These are phyloP conservation scores for Niebla homalea DNA, from an alignment of 495 filamentous ascomycete species.

Conservation along the genomic window DNA sequence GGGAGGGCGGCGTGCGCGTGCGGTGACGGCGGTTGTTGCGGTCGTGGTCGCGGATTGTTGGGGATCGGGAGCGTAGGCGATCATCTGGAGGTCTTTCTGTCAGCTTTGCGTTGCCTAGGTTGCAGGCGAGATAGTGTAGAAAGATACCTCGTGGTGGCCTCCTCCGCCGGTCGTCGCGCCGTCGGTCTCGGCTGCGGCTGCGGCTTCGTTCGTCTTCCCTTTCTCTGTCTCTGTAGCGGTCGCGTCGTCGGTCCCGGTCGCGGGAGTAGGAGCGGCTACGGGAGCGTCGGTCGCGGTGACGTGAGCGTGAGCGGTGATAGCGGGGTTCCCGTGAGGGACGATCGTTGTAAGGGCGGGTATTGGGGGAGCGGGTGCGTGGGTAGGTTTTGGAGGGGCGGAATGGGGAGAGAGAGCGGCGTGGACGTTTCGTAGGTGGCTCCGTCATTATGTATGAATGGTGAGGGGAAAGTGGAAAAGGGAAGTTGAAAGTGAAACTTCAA, in stretches of 20 bases:
- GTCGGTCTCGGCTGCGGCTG: slow-evolving; percentile 34
- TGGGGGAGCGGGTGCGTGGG: slow-evolving; percentile 38
- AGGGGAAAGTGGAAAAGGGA: neutral
- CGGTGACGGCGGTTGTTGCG: slow-evolving; percentile 4
- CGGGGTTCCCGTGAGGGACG: neutral
- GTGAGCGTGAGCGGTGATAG: neutral
- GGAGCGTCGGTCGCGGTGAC: neutral
- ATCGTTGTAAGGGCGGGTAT: neutral
- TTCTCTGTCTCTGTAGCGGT: slow-evolving; percentile 23
- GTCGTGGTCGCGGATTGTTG: slow-evolving; percentile 2
- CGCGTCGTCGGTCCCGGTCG: slow-evolving; percentile 14
- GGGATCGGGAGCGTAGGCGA: neutral
- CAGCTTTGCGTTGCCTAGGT: neutral
- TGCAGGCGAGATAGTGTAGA: neutral
- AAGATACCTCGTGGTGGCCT: slow-evolving; percentile 14
- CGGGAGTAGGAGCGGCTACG: too few relatives aligned
- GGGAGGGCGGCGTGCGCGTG: slow-evolving; percentile 7
- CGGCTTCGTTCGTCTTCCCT: slow-evolving; percentile 21
- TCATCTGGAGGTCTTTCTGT: neutral
- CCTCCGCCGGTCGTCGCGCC: slow-evolving; percentile 27
- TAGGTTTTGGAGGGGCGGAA: slow-evolving; percentile 25
- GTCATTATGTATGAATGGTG: slow-evolving; percentile 22
- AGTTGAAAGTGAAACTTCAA: too few relatives aligned
- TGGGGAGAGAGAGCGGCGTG: slow-evolving; percentile 22
- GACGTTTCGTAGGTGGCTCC: slow-evolving; percentile 42